phyloP scores from a whole-genome alignment of 768 basidiomycete species.

The Hortiboletus campestris region DNA sequence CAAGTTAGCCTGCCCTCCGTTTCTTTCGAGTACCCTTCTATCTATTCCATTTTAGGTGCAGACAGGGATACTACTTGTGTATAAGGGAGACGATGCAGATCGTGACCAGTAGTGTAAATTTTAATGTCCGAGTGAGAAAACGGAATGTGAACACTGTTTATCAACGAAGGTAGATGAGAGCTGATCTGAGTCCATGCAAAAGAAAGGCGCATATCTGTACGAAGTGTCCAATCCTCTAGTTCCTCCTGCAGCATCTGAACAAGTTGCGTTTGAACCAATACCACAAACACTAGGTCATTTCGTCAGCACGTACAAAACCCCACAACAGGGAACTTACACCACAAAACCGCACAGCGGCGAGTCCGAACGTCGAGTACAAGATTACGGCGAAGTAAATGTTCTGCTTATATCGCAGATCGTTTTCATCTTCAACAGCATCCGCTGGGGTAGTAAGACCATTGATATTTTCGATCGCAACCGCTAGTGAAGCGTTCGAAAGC shows the following conservation, averaged over 20 bases:
- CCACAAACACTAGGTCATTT: slow-evolving; percentile 60
- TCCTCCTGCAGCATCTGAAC: slow-evolving; percentile 77
- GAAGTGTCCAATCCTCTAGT: slow-evolving; percentile 37
- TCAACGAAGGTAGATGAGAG: slow-evolving; percentile 35
- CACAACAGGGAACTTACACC: slow-evolving; percentile 53
- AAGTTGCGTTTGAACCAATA: slow-evolving; percentile 84
- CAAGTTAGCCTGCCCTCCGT: slow-evolving; percentile 16
- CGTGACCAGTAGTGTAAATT: slow-evolving; percentile 23
- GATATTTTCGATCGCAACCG: slow-evolving; percentile 73
- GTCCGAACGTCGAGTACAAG: slow-evolving; percentile 73
- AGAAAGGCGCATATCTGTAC: slow-evolving; percentile 15
- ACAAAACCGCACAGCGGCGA: slow-evolving; percentile 68
- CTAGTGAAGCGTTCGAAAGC: slow-evolving; percentile 65
- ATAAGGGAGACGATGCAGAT: slow-evolving; percentile 11
- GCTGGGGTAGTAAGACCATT: slow-evolving; percentile 53
- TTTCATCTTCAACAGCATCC: slow-evolving; percentile 40
- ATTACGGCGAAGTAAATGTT: slow-evolving; percentile 74
- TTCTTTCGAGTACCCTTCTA: slow-evolving; percentile 22
- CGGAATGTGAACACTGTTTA: slow-evolving; percentile 18
- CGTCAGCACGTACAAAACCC: background rate
- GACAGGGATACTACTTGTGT: slow-evolving; percentile 23
- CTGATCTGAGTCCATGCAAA: slow-evolving; percentile 25
- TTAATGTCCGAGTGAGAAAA: slow-evolving; percentile 20
- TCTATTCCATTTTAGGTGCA: slow-evolving; percentile 23
- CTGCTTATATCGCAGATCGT: slow-evolving; percentile 44